Conservation (phyloP, 768 basidiomycete genomes). For the Tylopilus cervinicoccineus region DNA sequence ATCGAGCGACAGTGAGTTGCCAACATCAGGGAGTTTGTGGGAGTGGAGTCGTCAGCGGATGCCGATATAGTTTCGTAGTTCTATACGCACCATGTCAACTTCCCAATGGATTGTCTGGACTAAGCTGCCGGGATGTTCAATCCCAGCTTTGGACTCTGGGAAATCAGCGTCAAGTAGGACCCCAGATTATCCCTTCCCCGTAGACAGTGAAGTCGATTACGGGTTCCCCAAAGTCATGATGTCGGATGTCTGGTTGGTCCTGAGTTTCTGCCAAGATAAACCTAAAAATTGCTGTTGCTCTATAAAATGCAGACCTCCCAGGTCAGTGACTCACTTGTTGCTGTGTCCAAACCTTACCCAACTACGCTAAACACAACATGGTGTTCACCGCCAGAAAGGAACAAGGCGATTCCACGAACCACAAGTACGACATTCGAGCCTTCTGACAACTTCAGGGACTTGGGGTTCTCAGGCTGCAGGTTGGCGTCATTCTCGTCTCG, state of each 20-base stretch:
- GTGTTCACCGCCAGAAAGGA: slow-evolving; percentile 33
- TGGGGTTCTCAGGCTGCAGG: slow-evolving; percentile 21
- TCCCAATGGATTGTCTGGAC: slow-evolving; percentile 33
- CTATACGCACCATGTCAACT: slow-evolving; percentile 35
- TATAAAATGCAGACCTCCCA: slow-evolving; percentile 39
- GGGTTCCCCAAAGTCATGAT: slow-evolving; percentile 53
- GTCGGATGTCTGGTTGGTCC: slow-evolving; percentile 26
- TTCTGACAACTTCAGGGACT: background rate
- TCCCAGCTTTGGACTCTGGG: slow-evolving; percentile 13
- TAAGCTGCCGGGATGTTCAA: slow-evolving; percentile 17
- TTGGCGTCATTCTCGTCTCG: slow-evolving; percentile 10
- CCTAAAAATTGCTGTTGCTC: slow-evolving; percentile 66
- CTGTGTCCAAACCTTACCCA: slow-evolving; percentile 48
- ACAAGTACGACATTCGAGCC: slow-evolving; percentile 43
- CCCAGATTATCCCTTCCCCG: slow-evolving; percentile 38
- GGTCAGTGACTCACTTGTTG: background rate
- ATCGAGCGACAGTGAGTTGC: slow-evolving; percentile 32
- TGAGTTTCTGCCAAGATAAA: slow-evolving; percentile 31
- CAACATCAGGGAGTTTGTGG: slow-evolving; percentile 20
- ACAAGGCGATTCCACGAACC: slow-evolving; percentile 51
- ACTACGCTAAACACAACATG: slow-evolving; percentile 64
- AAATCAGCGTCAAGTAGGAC: slow-evolving; percentile 49
- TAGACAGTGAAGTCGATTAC: slow-evolving; percentile 53
- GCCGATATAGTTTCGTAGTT: background rate
- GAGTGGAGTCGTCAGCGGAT: background rate